These are phyloP conservation scores for Plenodomus lindquistii DNA, from an alignment of 2,329 filamentous ascomycete species.

Conservation along the genomic window DNA sequence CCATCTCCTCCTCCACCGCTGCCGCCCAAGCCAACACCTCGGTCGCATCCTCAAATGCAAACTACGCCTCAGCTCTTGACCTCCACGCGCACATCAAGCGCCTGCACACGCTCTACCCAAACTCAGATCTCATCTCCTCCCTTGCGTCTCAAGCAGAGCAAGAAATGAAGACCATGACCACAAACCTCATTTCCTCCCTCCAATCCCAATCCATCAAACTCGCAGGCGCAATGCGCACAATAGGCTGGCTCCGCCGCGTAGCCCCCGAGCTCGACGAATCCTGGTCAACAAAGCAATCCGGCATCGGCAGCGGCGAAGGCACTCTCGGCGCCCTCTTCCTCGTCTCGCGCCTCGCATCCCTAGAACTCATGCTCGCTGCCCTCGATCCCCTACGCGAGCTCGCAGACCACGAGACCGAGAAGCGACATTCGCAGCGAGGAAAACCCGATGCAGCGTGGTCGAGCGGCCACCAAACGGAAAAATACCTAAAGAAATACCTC, in stretches of 20 bases:
- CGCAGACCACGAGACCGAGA: constrained; percentile 78
- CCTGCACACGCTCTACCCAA: constrained; percentile 78
- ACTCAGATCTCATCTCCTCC: constrained; percentile 73
- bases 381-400: constrained; percentile 83
- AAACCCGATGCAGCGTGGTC: constrained; percentile 58
- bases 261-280: constrained; percentile 73
- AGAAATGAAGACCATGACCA: constrained; percentile 86
- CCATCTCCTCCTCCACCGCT: constrained; percentile 64
- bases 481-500: constrained; percentile 92
- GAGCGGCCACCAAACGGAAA: constrained; percentile 87
- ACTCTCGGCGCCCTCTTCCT: constrained; percentile 83
- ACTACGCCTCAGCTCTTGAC: constrained; percentile 88
- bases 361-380: constrained; percentile 79
- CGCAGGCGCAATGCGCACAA: constrained; percentile 84
- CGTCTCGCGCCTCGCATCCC: constrained; percentile 78
- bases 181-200: constrained; percentile 77
- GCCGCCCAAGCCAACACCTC: constrained; percentile 48
- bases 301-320: constrained; percentile 57
- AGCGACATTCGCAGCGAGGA: constrained; percentile 40
- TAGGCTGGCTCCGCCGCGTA: constrained; percentile 87
- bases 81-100: constrained; percentile 92
- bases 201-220: constrained; percentile 81
- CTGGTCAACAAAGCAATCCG: constrained; percentile 34
- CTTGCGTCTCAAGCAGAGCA: constrained; percentile 78
- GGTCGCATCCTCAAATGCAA: constrained; percentile 57